Evolutionary conservation across 441 rosid genomes (phyloP).

Genomic region (Heliophila coronopifolia): DNA sequence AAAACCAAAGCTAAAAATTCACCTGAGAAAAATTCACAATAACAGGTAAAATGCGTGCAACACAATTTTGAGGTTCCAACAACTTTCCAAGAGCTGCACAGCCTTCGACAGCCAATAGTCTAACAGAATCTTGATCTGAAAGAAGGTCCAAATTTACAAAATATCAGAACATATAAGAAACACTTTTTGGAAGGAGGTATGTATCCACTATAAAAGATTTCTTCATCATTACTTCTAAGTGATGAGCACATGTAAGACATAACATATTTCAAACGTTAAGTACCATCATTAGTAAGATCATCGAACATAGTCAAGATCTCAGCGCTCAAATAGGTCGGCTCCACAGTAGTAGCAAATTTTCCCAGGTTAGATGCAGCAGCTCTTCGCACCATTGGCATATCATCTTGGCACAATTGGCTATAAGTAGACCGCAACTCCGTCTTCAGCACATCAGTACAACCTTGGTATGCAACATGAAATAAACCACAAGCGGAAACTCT

Average conservation of each 20-base stretch:
- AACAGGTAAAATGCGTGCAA: conserved; percentile 84
- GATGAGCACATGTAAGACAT: background rate
- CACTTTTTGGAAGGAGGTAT: background rate
- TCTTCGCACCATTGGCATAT: conserved; percentile 99
- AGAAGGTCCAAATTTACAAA: background rate
- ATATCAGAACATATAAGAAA: background rate
- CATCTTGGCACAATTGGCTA: conserved; percentile 80
- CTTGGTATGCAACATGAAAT: conserved; percentile 81
- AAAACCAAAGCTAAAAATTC: conserved; percentile 16
- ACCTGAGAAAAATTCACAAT: conserved; percentile 97
- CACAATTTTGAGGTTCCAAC: conserved; percentile 92
- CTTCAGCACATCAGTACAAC: conserved; percentile 60
- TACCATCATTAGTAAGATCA: conserved; percentile 84
- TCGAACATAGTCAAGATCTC: conserved; percentile 87
- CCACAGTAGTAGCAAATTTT: conserved; percentile 90
- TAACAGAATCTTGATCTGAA: conserved; percentile 95
- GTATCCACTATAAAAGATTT: background rate
- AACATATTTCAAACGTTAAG: background rate
- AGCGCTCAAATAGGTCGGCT: conserved; percentile 57
- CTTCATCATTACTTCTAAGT: background rate
- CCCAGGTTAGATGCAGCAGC: conserved; percentile 90
- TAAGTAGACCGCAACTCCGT: conserved; percentile 67
- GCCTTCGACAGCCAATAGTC: conserved; percentile 92
- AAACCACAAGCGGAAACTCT: conserved; percentile 88
- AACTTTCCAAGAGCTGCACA: conserved; percentile 96